Conservation (phyloP, 805 yeast species). For the Suhomyces pyralidae region DNA sequence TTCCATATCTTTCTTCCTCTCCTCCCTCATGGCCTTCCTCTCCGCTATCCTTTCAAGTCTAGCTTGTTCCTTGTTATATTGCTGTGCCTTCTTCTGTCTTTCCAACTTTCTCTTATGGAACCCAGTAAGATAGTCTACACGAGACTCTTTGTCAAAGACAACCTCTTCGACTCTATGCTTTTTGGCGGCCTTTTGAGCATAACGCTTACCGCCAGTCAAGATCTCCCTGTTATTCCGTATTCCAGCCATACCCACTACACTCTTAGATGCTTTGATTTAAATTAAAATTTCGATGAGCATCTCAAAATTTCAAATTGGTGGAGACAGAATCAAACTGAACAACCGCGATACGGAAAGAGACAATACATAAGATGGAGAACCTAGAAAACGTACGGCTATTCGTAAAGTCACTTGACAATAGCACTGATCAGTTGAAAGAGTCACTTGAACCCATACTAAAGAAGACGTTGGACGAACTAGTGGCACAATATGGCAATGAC, state of each 20-base stretch:
- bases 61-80: slow-evolving; percentile 71
- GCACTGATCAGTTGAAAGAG: slow-evolving; percentile 33
- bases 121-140: slow-evolving; percentile 86
- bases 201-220: slow-evolving; percentile 82
- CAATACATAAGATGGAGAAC: slow-evolving; percentile 40
- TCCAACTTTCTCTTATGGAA: slow-evolving; percentile 91
- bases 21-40: slow-evolving; percentile 67
- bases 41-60: slow-evolving; percentile 71
- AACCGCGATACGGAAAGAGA: background rate
- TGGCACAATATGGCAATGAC: slow-evolving; percentile 19
- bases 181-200: slow-evolving; percentile 64
- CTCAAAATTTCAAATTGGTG: slow-evolving; percentile 2
- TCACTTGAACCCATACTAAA: slow-evolving; percentile 35
- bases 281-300: slow-evolving; percentile 2
- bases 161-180: slow-evolving; percentile 79
- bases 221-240: slow-evolving; percentile 68
- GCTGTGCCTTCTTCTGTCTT: slow-evolving; percentile 83
- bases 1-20: slow-evolving; percentile 62
- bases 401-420: slow-evolving; percentile 33
- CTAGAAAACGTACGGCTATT: slow-evolving; percentile 40
- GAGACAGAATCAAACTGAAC: background rate
- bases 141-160: slow-evolving; percentile 72
- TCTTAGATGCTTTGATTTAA: background rate
- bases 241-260: slow-evolving; percentile 14
- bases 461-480: slow-evolving; percentile 39